Conservation (phyloP, 2,329 filamentous ascomycete species). For the Colletotrichum endophyticum region DNA sequence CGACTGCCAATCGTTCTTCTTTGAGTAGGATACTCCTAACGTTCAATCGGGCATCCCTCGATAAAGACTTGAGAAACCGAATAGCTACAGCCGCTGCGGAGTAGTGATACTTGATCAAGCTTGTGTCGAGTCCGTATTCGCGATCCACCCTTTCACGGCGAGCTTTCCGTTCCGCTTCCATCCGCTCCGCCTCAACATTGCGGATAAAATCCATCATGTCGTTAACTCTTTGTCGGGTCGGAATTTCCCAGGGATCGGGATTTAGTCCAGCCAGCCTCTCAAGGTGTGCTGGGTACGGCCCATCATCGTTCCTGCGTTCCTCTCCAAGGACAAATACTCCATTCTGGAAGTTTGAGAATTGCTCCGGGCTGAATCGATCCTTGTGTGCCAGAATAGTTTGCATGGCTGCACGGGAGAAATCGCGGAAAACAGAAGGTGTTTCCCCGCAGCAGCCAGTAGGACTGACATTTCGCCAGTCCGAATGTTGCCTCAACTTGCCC, state of each 20-base stretch:
- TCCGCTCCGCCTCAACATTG: too few relatives aligned
- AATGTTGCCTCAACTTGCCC: too few relatives aligned
- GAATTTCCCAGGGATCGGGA: neutral
- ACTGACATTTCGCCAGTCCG: neutral
- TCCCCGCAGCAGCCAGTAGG: neutral
- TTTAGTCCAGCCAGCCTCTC: neutral
- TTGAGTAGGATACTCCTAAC: neutral
- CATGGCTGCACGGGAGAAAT: neutral
- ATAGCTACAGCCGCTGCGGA: rapidly evolving
- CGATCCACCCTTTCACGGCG: neutral
- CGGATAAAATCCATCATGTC: too few relatives aligned
- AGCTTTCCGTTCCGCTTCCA: too few relatives aligned
- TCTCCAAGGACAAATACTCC: neutral
- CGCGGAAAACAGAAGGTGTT: neutral
- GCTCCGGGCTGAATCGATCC: neutral
- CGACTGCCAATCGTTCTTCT: neutral
- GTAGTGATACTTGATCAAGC: neutral
- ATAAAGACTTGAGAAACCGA: rapidly evolving
- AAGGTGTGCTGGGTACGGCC: neutral
- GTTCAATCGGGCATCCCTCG: neutral
- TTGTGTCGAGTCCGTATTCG: neutral
- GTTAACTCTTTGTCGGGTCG: neutral
- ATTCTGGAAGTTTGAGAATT: neutral
- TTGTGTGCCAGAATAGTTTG: neutral
- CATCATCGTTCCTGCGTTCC: too few relatives aligned